A percentile compares a stretch with the other conserved stretches of the same genome.
These are phyloP conservation scores for Fraxinus paxiana DNA, from an alignment of 305 asterid genomes.

Conservation along the genomic window DNA sequence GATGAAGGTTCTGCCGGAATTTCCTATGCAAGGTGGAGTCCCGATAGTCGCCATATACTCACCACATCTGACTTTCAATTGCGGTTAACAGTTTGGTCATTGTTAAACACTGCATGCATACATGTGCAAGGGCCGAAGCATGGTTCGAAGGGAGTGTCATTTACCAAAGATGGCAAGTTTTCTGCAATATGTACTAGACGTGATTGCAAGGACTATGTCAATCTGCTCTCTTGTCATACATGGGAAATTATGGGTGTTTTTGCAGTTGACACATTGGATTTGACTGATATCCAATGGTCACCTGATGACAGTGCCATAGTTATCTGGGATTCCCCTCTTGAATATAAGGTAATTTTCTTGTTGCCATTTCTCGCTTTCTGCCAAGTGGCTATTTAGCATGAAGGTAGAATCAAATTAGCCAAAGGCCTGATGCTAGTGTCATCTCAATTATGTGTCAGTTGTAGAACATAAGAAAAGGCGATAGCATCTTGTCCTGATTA, in stretches of 20 bases:
- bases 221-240: slow-evolving; percentile 74
- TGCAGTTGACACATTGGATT: slow-evolving; percentile 91
- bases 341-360: slow-evolving; percentile 66
- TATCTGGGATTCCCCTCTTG: slow-evolving; percentile 94
- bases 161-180: slow-evolving; percentile 89
- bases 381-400: not conserved
- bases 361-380: not conserved
- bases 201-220: slow-evolving; percentile 94
- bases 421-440: not conserved
- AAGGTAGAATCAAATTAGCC: not conserved
- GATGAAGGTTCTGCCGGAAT: slow-evolving; percentile 97
- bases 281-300: slow-evolving; percentile 95
- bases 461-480: not conserved
- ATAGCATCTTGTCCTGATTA: not conserved
- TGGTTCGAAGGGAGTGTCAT: slow-evolving; percentile 91
- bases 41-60: slow-evolving; percentile 97
- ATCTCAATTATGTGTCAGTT: not conserved
- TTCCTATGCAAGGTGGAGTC: slow-evolving; percentile 97
- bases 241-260: slow-evolving; percentile 97
- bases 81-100: slow-evolving; percentile 90
- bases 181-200: slow-evolving; percentile 97
- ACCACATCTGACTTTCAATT: slow-evolving; percentile 94
- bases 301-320: slow-evolving; percentile 95
- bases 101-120: slow-evolving; percentile 86
- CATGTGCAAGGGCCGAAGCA: slow-evolving; percentile 96